A percentile compares a stretch with the other conserved stretches of the same genome.
phyloP scores from a whole-genome alignment of 208 protist genomes.

The Vickermania ingenoplastis region DNA sequence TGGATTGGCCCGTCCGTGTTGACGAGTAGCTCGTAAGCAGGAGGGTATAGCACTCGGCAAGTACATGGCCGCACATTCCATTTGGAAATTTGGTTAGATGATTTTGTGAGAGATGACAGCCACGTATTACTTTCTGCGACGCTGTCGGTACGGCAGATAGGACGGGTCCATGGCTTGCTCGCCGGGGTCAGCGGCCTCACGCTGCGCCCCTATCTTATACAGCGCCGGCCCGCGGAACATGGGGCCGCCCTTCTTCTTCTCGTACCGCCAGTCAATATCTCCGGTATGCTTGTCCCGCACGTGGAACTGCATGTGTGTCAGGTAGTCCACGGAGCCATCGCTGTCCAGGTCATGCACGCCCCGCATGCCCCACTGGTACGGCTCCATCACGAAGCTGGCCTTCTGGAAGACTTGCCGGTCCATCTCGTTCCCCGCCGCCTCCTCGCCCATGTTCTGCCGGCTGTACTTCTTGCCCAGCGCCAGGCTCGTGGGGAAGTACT shows the following conservation, averaged over 20 bases:
- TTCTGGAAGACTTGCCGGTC: constrained; percentile 58
- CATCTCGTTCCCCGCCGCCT: constrained; percentile 59
- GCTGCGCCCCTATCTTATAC: constrained; percentile 54
- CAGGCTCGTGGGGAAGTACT: constrained; percentile 33
- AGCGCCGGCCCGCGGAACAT: constrained; percentile 64
- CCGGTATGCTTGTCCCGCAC: constrained; percentile 66
- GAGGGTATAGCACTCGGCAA: too few relatives aligned
- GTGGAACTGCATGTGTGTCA: constrained; percentile 48
- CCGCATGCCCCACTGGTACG: constrained; percentile 59
- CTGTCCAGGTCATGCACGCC: constrained; percentile 65
- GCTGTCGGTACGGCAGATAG: too few relatives aligned
- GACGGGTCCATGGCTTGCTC: constrained; percentile 38
- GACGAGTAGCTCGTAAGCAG: too few relatives aligned
- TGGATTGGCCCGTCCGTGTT: too few relatives aligned
- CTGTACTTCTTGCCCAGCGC: constrained; percentile 64
- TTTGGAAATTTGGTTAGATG: too few relatives aligned
- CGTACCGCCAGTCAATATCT: constrained; percentile 84
- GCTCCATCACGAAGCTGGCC: constrained; percentile 12
- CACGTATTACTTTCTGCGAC: too few relatives aligned
- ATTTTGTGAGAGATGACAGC: too few relatives aligned
- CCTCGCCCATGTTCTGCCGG: constrained; percentile 44
- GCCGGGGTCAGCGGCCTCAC: constrained; percentile 42
- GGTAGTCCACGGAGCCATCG: constrained; percentile 71
- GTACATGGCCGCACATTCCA: too few relatives aligned
- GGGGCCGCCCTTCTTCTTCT: constrained; percentile 59